Conservation (phyloP, 805 yeast genomes). For the Wickerhamomyces alni region DNA sequence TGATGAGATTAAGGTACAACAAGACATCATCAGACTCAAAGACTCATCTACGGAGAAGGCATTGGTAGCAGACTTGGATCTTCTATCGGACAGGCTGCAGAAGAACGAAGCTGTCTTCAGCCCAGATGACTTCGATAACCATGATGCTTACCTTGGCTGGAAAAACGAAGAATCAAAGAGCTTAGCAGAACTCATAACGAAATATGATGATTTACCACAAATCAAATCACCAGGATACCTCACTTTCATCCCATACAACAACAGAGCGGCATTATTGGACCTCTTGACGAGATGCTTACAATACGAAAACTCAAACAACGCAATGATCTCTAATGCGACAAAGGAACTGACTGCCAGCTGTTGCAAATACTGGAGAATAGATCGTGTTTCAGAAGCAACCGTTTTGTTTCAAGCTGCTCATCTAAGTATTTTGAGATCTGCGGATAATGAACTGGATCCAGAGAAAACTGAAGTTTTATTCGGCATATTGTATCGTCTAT, state of each 20-base stretch:
- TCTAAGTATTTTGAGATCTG: constrained; percentile 24
- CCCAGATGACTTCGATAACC: constrained; percentile 30
- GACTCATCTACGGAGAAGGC: constrained; percentile 30
- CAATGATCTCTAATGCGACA: constrained; percentile 36
- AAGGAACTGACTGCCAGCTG: constrained; percentile 38
- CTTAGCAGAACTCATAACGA: constrained; percentile 24
- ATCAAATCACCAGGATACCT: background rate
- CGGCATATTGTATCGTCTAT: constrained; percentile 22
- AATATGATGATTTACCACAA: background rate
- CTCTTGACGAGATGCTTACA: constrained; percentile 39
- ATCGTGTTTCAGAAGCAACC: constrained; percentile 41
- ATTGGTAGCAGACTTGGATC: constrained; percentile 26
- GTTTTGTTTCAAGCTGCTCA: constrained; percentile 46
- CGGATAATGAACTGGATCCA: constrained; percentile 24
- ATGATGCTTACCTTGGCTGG: constrained; percentile 35
- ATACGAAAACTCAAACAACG: constrained; percentile 24
- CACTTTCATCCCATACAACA: constrained; percentile 33
- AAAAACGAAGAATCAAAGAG: constrained; percentile 30
- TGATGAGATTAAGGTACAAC: constrained; percentile 45
- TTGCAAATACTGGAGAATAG: constrained; percentile 55
- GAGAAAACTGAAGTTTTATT: constrained; percentile 28
- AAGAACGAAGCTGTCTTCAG: constrained; percentile 25
- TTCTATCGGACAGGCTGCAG: constrained; percentile 6
- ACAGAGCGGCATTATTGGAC: constrained; percentile 34
- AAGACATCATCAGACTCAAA: constrained; percentile 41